Conservation (phyloP, 2,329 filamentous ascomycete species). For the Fusarium cicatricum region DNA sequence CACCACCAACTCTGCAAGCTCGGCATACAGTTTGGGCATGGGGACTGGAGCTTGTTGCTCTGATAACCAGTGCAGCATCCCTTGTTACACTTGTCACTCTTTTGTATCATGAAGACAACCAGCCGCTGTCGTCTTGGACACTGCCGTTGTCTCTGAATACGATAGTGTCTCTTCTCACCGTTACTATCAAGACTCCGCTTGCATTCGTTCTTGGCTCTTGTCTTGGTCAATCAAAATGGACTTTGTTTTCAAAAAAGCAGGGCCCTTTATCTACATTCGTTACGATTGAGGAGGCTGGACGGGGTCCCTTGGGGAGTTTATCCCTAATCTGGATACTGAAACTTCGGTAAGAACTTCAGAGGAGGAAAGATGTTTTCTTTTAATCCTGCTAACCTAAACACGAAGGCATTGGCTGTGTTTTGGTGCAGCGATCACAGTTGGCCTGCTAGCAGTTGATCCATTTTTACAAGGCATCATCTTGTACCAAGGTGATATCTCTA, state of each 20-base stretch:
- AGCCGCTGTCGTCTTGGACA: neutral
- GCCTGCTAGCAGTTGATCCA: neutral
- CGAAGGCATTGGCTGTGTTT: slow-evolving; percentile 5
- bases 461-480: slow-evolving; percentile 4
- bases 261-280: slow-evolving; percentile 1
- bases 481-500: neutral
- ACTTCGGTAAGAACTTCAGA: neutral
- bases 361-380: no score
- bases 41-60: neutral
- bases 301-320: slow-evolving; percentile 1
- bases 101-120: neutral
- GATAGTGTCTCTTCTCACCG: neutral
- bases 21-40: neutral
- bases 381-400: neutral
- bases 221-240: slow-evolving; percentile 3
- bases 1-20: no score
- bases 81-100: neutral
- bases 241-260: neutral
- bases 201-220: neutral
- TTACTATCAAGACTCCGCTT: slow-evolving; percentile 1
- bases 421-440: slow-evolving; percentile 1
- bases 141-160: slow-evolving; percentile 2
- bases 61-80: neutral
- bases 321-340: neutral
- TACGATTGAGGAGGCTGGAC: slow-evolving; percentile 10